Percentiles rank a stretch among this genome's conserved stretches.
phyloP scores from a whole-genome alignment of 2,329 filamentous ascomycete genomes.

The Aspergillus aculeatus region DNA sequence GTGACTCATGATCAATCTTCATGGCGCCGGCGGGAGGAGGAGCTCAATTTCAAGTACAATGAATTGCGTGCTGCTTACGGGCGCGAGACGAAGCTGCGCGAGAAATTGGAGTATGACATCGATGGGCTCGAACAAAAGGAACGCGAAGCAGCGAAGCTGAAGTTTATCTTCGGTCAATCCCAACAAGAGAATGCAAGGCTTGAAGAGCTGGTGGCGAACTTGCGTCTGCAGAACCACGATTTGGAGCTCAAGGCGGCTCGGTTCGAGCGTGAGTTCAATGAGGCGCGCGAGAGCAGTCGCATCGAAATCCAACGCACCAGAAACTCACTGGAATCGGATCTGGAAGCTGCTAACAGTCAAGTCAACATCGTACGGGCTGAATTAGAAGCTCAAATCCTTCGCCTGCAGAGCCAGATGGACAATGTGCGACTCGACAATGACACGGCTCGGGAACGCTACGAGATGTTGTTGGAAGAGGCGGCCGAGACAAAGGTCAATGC shows the following conservation, averaged over 20 bases:
- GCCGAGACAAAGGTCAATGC: constrained; percentile 65
- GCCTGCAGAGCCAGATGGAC: constrained; percentile 72
- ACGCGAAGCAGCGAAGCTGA: constrained; percentile 72
- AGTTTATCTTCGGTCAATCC: constrained; percentile 71
- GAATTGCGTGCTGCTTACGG: constrained; percentile 59
- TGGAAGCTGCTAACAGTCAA: constrained; percentile 80
- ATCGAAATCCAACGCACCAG: constrained; percentile 79
- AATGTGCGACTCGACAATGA: constrained; percentile 76
- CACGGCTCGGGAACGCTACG: constrained; percentile 74
- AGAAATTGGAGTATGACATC: constrained; percentile 61
- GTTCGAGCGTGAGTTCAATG: constrained; percentile 78
- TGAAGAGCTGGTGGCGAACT: constrained; percentile 52
- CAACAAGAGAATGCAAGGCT: constrained; percentile 64
- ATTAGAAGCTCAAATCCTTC: constrained; percentile 74
- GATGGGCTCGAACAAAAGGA: constrained; percentile 66
- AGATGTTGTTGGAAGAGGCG: constrained; percentile 81
- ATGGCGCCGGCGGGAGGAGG: constrained; percentile 67
- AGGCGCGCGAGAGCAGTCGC: constrained; percentile 75
- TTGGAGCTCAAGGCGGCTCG: constrained; percentile 67
- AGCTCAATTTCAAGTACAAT: constrained; percentile 55
- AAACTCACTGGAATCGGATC: constrained; percentile 73
- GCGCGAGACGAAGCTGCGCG: constrained; percentile 65
- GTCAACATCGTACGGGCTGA: constrained; percentile 80
- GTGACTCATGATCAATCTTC: constrained; percentile 78
- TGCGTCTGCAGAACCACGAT: constrained; percentile 61